Conservation (phyloP, 257 asterid species). For the Plantago ovata region DNA sequence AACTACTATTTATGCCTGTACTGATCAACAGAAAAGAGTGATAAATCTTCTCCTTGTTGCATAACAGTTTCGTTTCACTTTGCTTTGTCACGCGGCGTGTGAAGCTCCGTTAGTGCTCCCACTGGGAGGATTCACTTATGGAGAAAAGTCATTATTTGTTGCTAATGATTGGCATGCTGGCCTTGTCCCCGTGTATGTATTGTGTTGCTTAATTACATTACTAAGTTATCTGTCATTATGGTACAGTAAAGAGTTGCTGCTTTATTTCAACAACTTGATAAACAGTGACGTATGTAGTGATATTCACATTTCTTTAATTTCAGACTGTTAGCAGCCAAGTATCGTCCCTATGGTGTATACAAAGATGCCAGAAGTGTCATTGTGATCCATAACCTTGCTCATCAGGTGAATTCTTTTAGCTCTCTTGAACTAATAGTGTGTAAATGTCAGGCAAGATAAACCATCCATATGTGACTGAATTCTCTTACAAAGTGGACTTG, state of each 20-base stretch:
- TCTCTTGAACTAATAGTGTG: neutral
- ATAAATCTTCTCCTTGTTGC: slow-evolving; percentile 26
- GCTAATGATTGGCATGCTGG: slow-evolving; percentile 99
- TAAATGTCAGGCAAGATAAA: neutral
- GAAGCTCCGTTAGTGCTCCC: slow-evolving; percentile 97
- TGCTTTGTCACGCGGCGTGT: slow-evolving; percentile 95
- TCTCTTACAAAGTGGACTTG: slow-evolving; percentile 9
- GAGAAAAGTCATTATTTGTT: slow-evolving; percentile 86
- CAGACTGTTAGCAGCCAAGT: slow-evolving; percentile 91
- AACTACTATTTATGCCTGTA: slow-evolving; percentile 11
- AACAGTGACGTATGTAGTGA: slow-evolving; percentile 13
- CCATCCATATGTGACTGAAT: neutral
- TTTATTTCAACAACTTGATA: slow-evolving; percentile 4
- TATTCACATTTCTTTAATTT: slow-evolving; percentile 22
- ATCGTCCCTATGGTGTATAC: slow-evolving; percentile 91
- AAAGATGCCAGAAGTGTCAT: slow-evolving; percentile 87
- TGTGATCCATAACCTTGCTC: slow-evolving; percentile 92
- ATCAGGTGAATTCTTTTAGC: slow-evolving; percentile 55
- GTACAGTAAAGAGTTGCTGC: neutral
- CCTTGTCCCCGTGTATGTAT: slow-evolving; percentile 89
- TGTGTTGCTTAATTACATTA: neutral
- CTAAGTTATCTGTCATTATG: neutral
- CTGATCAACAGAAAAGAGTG: slow-evolving; percentile 16
- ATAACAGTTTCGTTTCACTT: slow-evolving; percentile 87
- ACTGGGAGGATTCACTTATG: slow-evolving; percentile 87